Conservation (phyloP, 2,329 filamentous ascomycete species). For the Alternaria solani region DNA sequence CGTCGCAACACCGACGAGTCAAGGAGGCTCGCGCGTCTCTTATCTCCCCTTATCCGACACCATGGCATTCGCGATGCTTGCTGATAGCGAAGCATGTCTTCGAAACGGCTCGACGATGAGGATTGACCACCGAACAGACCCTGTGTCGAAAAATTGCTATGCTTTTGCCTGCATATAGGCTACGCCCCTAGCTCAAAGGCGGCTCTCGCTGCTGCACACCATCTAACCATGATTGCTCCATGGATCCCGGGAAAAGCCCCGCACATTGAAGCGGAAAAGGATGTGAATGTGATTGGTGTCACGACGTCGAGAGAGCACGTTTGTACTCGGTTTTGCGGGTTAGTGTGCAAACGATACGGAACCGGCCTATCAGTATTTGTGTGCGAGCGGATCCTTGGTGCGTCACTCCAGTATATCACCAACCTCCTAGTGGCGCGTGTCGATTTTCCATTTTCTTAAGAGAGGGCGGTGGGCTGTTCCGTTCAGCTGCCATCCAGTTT, state of each 20-base stretch:
- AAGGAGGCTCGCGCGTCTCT: background rate
- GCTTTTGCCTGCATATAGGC: conserved; percentile 28
- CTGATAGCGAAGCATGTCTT: background rate
- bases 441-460: conserved; percentile 8
- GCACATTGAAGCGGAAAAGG: conserved; percentile 21
- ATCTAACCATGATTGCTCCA: conserved; percentile 5
- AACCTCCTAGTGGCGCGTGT: conserved; percentile 14
- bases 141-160: conserved; percentile 8
- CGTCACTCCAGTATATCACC: conserved; percentile 26
- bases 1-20: background rate
- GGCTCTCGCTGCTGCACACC: conserved; percentile 13
- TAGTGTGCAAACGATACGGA: conserved; percentile 35
- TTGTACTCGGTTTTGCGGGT: conserved; percentile 30
- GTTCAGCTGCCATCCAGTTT: background rate
- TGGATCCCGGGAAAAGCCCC: conserved; percentile 10
- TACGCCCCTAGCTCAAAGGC: conserved; percentile 19
- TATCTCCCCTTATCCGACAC: background rate
- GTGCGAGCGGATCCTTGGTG: conserved; percentile 31
- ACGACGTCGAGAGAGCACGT: conserved; percentile 25
- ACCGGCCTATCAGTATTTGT: conserved; percentile 36
- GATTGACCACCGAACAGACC: background rate
- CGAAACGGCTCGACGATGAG: background rate
- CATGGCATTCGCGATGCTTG: background rate
- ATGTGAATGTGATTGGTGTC: conserved; percentile 36
- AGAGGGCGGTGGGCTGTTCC: conserved; percentile 4